Percentiles rank a stretch among this genome's conserved stretches.
phyloP scores from a whole-genome alignment of 83 land plant species.

The Diphasiastrum complanatum region DNA sequence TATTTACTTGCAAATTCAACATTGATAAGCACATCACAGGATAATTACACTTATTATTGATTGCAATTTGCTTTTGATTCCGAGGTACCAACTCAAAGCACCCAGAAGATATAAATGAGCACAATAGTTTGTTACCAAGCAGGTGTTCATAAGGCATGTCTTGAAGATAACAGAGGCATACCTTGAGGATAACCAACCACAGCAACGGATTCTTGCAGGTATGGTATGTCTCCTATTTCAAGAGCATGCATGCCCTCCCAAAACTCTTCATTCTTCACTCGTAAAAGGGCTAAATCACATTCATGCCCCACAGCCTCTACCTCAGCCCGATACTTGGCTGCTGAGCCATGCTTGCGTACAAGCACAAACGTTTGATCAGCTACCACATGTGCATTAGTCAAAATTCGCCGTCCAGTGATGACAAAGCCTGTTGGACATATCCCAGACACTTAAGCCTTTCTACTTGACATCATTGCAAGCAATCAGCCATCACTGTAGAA shows the following conservation, averaged over 20 bases:
- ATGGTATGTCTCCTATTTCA: constrained; percentile 80
- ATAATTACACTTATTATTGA: no score
- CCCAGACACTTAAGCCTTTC: neutral
- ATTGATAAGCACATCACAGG: no score
- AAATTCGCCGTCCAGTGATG: constrained; percentile 55
- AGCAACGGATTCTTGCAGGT: constrained; percentile 88
- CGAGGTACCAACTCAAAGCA: no score
- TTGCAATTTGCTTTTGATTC: no score
- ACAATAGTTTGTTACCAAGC: no score
- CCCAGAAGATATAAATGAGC: no score
- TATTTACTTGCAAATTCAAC: no score
- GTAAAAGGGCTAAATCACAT: constrained; percentile 83
- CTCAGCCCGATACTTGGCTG: constrained; percentile 74
- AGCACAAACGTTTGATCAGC: constrained; percentile 89
- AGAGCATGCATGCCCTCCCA: constrained; percentile 78
- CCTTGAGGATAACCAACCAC: constrained; percentile 99
- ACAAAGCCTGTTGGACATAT: constrained; percentile 60
- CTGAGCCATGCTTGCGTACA: constrained; percentile 91
- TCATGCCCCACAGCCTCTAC: constrained; percentile 90
- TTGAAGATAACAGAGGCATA: constrained; percentile 13
- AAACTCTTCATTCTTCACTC: constrained; percentile 67
- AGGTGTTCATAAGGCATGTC: no score
- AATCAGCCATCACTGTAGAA: neutral
- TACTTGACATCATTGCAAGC: neutral
- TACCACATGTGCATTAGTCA: constrained; percentile 95